Conservation (phyloP, 83 land plant species). For the Picea abies region DNA sequence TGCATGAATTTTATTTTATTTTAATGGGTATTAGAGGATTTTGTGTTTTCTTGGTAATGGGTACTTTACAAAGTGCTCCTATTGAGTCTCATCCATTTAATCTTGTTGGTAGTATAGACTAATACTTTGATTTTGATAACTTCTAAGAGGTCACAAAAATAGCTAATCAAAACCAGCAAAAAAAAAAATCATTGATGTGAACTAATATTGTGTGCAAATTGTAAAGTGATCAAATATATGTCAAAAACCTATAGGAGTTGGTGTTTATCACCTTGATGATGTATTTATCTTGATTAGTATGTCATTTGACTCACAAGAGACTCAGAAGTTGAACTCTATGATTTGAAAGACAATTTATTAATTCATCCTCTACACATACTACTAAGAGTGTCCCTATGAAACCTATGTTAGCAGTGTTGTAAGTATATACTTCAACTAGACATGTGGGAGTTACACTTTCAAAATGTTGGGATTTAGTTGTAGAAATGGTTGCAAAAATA, state of each 20-base stretch:
- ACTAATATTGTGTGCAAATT: conserved; percentile 87
- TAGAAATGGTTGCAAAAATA: too few relatives aligned
- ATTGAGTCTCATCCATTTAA: conserved; percentile 83
- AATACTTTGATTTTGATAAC: conserved; percentile 89
- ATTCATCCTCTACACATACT: conserved; percentile 64
- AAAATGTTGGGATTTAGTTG: too few relatives aligned
- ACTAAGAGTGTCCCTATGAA: conserved; percentile 77
- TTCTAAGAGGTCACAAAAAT: conserved; percentile 69
- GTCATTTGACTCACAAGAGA: conserved; percentile 93
- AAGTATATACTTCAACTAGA: conserved; percentile 85
- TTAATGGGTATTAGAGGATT: too few relatives aligned
- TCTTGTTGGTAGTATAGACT: conserved; percentile 78
- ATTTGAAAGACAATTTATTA: conserved; percentile 92
- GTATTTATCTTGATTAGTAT: conserved; percentile 87
- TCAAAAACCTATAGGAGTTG: conserved; percentile 91
- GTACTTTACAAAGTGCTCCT: conserved; percentile 64
- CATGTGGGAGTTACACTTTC: conserved; percentile 8
- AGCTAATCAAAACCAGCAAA: conserved; percentile 76
- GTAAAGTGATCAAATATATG: conserved; percentile 79
- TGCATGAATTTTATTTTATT: too few relatives aligned
- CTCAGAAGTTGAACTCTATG: conserved; percentile 74
- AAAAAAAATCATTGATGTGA: conserved; percentile 75
- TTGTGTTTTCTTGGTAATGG: too few relatives aligned
- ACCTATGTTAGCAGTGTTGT: conserved; percentile 77
- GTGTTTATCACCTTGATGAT: conserved; percentile 94